phyloP scores from a whole-genome alignment of 2,329 filamentous ascomycete species.

The Exophiala spinifera region DNA sequence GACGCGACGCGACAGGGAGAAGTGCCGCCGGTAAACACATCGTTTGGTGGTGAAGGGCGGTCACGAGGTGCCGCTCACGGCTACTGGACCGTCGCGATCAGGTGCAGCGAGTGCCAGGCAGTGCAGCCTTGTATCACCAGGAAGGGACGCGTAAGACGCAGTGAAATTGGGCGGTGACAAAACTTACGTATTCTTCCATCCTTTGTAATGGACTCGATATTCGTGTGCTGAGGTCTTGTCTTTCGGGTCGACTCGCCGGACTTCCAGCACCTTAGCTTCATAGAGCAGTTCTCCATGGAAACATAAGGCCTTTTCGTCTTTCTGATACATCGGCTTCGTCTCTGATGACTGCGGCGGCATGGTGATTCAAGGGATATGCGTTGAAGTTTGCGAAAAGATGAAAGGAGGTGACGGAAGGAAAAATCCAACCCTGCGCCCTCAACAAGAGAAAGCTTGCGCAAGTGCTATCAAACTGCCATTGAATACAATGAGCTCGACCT shows the following conservation, averaged over 20 bases:
- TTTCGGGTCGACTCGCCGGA: slow-evolving; percentile 58
- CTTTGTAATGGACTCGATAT: slow-evolving; percentile 97
- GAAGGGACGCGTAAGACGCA: not conserved
- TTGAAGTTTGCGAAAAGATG: not conserved
- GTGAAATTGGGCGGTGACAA: not conserved
- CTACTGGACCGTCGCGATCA: not conserved
- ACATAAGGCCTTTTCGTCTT: slow-evolving; percentile 91
- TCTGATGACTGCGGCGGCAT: slow-evolving; percentile 55
- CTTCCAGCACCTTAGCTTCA: slow-evolving; percentile 90
- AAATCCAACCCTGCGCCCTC: not conserved
- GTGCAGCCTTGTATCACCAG: not conserved
- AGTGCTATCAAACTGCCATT: not conserved
- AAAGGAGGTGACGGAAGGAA: not conserved
- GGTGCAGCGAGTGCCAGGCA: slow-evolving; percentile 4
- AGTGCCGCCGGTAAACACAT: not conserved
- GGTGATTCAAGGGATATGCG: slow-evolving; percentile 33
- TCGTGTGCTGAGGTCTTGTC: slow-evolving; percentile 73
- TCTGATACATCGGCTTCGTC: slow-evolving; percentile 55
- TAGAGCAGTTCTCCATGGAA: slow-evolving; percentile 97
- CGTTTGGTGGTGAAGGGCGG: not conserved
- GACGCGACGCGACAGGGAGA: slow-evolving; percentile 1
- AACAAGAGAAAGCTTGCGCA: not conserved
- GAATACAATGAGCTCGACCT: not conserved
- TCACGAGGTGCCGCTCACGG: not conserved
- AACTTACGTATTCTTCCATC: slow-evolving; percentile 95